These are phyloP conservation scores for Paramecium tetraurelia DNA, from an alignment of 73 alveolate genomes.

Conservation along the genomic window DNA sequence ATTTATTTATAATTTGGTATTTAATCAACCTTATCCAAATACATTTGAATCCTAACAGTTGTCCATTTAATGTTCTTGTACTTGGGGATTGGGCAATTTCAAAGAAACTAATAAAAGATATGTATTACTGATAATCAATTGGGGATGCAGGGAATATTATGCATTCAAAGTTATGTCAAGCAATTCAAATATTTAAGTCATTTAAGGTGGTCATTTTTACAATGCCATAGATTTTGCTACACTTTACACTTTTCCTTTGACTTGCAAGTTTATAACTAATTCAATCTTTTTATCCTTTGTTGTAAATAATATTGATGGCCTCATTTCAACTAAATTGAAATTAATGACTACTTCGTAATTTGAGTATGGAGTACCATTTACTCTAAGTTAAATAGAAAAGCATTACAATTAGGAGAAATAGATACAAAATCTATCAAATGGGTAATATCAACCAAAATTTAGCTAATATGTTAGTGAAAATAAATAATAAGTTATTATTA, in stretches of 20 bases:
- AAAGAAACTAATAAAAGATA: constrained; percentile 47
- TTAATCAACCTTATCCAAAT: neutral
- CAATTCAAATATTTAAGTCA: neutral
- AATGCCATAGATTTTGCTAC: neutral
- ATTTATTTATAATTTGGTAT: neutral
- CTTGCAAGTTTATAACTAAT: neutral
- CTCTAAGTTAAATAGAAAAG: neutral
- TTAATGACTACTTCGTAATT: constrained; percentile 35
- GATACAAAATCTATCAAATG: neutral
- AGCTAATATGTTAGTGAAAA: neutral
- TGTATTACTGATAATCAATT: neutral
- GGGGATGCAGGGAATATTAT: constrained; percentile 50
- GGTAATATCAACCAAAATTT: constrained; percentile 14
- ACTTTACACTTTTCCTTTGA: neutral
- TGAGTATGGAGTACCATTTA: constrained; percentile 42
- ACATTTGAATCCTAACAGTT: neutral
- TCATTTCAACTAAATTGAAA: neutral
- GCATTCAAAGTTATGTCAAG: constrained; percentile 43
- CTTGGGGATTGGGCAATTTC: constrained; percentile 46
- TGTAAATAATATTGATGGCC: neutral
- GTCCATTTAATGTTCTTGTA: neutral
- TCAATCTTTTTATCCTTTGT: neutral
- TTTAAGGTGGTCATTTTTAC: constrained; percentile 41
- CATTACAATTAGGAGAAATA: neutral
- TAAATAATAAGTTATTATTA: neutral